phyloP scores from a whole-genome alignment of 78 protist species.

The Dictyostelium capitatum region DNA sequence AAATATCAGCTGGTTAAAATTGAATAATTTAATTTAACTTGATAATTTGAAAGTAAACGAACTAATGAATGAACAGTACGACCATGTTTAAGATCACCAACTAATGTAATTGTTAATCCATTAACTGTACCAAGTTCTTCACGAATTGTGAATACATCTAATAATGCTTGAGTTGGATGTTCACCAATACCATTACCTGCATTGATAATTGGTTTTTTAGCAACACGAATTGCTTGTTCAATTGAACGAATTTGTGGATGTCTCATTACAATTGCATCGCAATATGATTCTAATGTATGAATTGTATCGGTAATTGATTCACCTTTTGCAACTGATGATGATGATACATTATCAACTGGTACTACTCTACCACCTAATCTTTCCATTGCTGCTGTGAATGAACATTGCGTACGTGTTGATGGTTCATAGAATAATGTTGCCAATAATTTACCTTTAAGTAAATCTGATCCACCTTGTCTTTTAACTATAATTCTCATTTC shows the following conservation, averaged over 20 bases:
- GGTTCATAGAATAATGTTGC: slow-evolving; percentile 94
- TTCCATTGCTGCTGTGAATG: slow-evolving; percentile 96
- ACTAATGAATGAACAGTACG: slow-evolving; percentile 90
- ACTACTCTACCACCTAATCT: slow-evolving; percentile 95
- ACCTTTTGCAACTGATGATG: slow-evolving; percentile 93
- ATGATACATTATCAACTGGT: slow-evolving; percentile 25
- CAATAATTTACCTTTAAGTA: slow-evolving; percentile 77
- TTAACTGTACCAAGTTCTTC: slow-evolving; percentile 96
- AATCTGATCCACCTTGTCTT: slow-evolving; percentile 93
- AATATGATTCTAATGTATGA: slow-evolving; percentile 91
- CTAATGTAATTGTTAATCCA: slow-evolving; percentile 88
- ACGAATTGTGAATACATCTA: slow-evolving; percentile 95
- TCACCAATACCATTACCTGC: slow-evolving; percentile 98
- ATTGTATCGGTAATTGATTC: slow-evolving; percentile 94
- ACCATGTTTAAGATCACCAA: slow-evolving; percentile 96
- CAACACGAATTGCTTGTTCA: slow-evolving; percentile 70
- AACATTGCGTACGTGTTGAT: slow-evolving; percentile 92
- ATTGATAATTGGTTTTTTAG: slow-evolving; percentile 94
- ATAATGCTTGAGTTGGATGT: slow-evolving; percentile 97
- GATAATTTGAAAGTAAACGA: slow-evolving; percentile 81
- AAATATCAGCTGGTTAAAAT: no score
- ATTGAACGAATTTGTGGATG: slow-evolving; percentile 93
- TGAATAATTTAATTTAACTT: slow-evolving; percentile 73
- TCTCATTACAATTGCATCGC: slow-evolving; percentile 93
- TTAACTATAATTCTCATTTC: slow-evolving; percentile 95